phyloP scores from a whole-genome alignment of 208 protist genomes.

The Leishmania martiniquensis region DNA sequence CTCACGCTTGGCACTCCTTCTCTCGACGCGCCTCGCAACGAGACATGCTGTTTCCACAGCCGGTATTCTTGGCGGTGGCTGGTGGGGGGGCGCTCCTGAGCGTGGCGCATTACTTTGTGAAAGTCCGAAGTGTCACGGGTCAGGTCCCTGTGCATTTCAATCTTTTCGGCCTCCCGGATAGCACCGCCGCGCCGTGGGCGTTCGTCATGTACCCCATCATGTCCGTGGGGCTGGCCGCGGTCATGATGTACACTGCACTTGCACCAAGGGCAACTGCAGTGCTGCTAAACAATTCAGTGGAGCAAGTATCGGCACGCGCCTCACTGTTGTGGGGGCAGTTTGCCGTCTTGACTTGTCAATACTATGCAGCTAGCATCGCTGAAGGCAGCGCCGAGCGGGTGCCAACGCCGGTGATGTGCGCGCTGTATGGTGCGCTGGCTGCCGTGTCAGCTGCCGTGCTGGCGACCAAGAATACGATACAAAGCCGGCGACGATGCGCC shows the following conservation, averaged over 20 bases:
- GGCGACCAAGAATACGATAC: slow-evolving; percentile 3
- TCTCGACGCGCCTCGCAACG: neutral
- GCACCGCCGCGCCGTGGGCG: slow-evolving; percentile 18
- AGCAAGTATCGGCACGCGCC: slow-evolving; percentile 3
- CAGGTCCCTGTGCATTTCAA: slow-evolving; percentile 33
- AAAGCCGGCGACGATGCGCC: neutral
- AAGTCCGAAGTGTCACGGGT: neutral
- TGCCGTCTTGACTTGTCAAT: slow-evolving; percentile 17
- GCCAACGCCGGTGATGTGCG: neutral
- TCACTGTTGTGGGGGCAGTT: slow-evolving; percentile 8
- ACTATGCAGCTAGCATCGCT: slow-evolving; percentile 20
- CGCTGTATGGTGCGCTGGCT: slow-evolving; percentile 1
- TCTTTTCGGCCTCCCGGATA: slow-evolving; percentile 22
- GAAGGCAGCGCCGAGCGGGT: slow-evolving; percentile 16
- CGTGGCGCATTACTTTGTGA: slow-evolving; percentile 25
- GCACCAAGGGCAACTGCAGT: neutral
- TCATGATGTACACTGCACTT: neutral
- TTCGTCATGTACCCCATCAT: slow-evolving; percentile 18
- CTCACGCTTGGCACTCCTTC: neutral
- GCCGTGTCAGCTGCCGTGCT: slow-evolving; percentile 4
- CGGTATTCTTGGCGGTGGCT: slow-evolving; percentile 8
- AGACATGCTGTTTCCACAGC: slow-evolving; percentile 4
- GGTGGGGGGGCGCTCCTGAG: slow-evolving; percentile 18
- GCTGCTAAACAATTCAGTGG: slow-evolving; percentile 3
- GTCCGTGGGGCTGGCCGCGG: neutral